Evolutionary conservation across 1,284 basidiomycete genomes (phyloP).

Genomic region (Ustilago cynodontis): DNA sequence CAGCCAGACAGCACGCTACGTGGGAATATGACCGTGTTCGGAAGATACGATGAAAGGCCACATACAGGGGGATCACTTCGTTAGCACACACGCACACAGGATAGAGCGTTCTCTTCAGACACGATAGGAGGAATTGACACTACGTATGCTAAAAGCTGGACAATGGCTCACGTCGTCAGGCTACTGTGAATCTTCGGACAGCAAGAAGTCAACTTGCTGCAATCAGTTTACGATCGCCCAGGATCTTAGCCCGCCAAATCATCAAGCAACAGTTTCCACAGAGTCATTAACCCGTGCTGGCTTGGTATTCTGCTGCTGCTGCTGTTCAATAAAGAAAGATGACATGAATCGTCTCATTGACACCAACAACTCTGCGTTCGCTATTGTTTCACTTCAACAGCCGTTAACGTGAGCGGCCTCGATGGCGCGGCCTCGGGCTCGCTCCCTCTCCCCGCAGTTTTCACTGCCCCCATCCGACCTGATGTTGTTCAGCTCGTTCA

Average conservation of each 20-base stretch:
- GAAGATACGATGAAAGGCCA: neutral
- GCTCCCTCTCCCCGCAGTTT: slow-evolving; percentile 92
- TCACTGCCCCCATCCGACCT: slow-evolving; percentile 97
- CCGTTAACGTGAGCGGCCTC: slow-evolving; percentile 69
- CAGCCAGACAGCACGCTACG: neutral
- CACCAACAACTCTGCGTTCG: slow-evolving; percentile 8
- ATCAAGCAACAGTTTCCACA: neutral
- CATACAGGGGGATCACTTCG: neutral
- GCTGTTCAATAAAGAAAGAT: neutral
- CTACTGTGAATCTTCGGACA: too few species aligned
- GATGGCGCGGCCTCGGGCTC: slow-evolving; percentile 81
- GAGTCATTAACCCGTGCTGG: neutral
- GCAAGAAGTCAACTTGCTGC: neutral
- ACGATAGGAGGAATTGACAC: neutral
- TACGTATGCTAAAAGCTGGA: neutral
- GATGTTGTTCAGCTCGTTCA: slow-evolving; percentile 98
- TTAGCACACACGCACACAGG: neutral
- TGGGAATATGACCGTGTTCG: neutral
- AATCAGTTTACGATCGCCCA: too few species aligned
- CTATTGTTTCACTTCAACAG: slow-evolving; percentile 26
- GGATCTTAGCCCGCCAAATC: too few species aligned
- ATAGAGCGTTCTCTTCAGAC: neutral
- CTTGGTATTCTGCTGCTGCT: slow-evolving; percentile 18
- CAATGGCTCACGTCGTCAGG: too few species aligned
- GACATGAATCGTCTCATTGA: slow-evolving; percentile 16